Evolutionary conservation across 2,329 filamentous ascomycete genomes (phyloP).

Genomic region (Gremmenia infestans): DNA sequence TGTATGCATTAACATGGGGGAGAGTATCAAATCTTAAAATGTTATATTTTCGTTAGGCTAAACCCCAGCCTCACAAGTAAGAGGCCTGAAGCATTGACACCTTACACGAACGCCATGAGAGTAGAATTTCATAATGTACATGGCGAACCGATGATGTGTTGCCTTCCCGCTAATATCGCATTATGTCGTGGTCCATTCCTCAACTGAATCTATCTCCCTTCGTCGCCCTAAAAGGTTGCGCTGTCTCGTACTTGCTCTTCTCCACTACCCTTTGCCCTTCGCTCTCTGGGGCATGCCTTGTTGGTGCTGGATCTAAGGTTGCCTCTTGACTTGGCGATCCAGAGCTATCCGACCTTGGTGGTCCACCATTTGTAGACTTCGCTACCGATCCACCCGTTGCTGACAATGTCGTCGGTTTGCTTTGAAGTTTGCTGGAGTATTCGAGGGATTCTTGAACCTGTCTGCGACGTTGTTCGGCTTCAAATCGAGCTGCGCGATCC

Average conservation of each 20-base stretch:
- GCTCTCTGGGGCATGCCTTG: slow-evolving; percentile 70
- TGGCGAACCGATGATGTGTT: neutral
- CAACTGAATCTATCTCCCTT: slow-evolving; percentile 83
- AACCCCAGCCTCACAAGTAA: too few relatives aligned
- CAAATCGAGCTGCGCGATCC: slow-evolving; percentile 69
- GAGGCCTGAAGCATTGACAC: neutral
- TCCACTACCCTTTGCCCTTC: slow-evolving; percentile 62
- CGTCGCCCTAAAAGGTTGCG: slow-evolving; percentile 65
- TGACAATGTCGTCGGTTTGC: slow-evolving; percentile 14
- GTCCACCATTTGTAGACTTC: slow-evolving; percentile 39
- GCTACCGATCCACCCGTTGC: slow-evolving; percentile 9
- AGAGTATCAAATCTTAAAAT: too few relatives aligned
- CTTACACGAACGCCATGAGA: slow-evolving; percentile 15
- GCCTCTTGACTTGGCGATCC: slow-evolving; percentile 68
- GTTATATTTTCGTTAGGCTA: too few relatives aligned
- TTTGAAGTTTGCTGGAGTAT: slow-evolving; percentile 32
- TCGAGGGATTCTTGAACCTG: slow-evolving; percentile 52
- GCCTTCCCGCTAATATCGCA: neutral
- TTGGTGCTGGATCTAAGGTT: slow-evolving; percentile 73
- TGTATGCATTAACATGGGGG: too few relatives aligned
- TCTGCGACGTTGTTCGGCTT: slow-evolving; percentile 56
- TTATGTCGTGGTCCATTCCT: slow-evolving; percentile 6
- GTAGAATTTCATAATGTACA: slow-evolving; percentile 13
- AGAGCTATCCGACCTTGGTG: slow-evolving; percentile 53
- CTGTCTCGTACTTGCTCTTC: slow-evolving; percentile 88